Conservation (phyloP, 257 asterid genomes). For the Nicotiana knightiana region DNA sequence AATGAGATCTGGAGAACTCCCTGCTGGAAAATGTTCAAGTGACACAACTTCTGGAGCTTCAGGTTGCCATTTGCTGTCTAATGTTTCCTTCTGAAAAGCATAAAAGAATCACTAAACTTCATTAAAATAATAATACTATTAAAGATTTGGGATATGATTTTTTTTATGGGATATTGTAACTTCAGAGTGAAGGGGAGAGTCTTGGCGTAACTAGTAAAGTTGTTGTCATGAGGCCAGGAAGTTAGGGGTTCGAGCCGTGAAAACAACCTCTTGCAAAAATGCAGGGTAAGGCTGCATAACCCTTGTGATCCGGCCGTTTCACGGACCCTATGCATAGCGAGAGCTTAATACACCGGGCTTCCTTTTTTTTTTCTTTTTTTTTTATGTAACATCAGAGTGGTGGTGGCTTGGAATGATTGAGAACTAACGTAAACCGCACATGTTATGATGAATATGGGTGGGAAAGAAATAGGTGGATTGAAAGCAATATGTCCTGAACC, state of each 20-base stretch:
- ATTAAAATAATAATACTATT: background rate
- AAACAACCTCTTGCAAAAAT: too few species aligned
- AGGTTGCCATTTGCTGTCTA: slow-evolving; percentile 53
- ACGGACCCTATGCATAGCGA: accelerated
- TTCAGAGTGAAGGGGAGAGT: background rate
- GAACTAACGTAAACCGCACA: slow-evolving; percentile 32
- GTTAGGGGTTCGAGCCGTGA: too few species aligned
- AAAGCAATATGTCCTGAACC: slow-evolving; percentile 37
- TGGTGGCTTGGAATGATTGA: slow-evolving; percentile 11
- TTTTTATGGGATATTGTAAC: background rate
- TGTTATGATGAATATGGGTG: slow-evolving; percentile 28
- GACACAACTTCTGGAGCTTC: slow-evolving; percentile 85
- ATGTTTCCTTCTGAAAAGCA: slow-evolving; percentile 43
- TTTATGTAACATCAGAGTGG: background rate
- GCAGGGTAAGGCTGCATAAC: too few species aligned
- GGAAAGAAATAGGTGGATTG: slow-evolving; percentile 34
- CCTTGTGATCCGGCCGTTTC: too few species aligned
- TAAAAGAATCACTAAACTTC: background rate
- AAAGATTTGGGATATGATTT: background rate
- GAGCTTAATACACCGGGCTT: too few species aligned
- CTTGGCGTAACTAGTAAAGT: too few species aligned
- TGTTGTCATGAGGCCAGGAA: too few species aligned
- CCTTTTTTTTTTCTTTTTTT: too few species aligned
- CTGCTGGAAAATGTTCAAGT: slow-evolving; percentile 75
- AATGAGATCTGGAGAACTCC: slow-evolving; percentile 67